Evolutionary conservation across 2,329 filamentous ascomycete species (phyloP), one percentile per base, ranked within the genome.

Genomic region (Aspergillus sp.): DNA sequence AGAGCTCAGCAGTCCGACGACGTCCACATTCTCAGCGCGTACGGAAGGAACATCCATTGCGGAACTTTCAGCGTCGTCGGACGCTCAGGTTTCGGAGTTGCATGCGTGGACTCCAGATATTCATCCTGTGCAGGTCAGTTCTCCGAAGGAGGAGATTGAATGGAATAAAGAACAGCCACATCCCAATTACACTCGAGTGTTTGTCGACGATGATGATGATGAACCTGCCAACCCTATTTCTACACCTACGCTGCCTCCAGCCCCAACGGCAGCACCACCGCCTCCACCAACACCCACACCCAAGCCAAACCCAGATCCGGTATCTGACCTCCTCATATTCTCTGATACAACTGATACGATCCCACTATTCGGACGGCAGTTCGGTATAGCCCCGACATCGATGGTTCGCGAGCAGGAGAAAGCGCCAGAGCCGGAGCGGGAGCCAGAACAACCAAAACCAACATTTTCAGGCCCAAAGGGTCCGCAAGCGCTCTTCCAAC

Each of bases 331-430:
- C 2, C 44, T 57, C 11, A 57, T 57, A 25, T 57, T 57, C 33
- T 46, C 47, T 12, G 55, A 52, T 23, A 45, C 31, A n/a, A 27
- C 31, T 2, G 50, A 57, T 19, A 44, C 25, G 25, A 57, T 57
- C 5, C 55, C 55, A n/a, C 14, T 48, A 23, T 57, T 57, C 21
- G 55, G 55, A 15, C 55, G 55, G 17, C 55, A 52, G 17, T 57
- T 57, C 9, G 49, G 55, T 19, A 53, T 57, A 52, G 55, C 55
- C 9, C 25, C 23, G 39, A 57, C 55, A 3, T 57, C 55, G 4
- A 57, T 57, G 3, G 39, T 57, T n/a, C 55, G 49, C 14, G 55
- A 57, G 50, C 49, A 37, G 15, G 25, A 49, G 44, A 53, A 53
- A 21, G 35, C 31, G 23, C 8, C n/a, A 12, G 44, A 52, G 37